phyloP scores from a whole-genome alignment of 495 filamentous ascomycete genomes.

The Lasiosphaeris hirsuta region DNA sequence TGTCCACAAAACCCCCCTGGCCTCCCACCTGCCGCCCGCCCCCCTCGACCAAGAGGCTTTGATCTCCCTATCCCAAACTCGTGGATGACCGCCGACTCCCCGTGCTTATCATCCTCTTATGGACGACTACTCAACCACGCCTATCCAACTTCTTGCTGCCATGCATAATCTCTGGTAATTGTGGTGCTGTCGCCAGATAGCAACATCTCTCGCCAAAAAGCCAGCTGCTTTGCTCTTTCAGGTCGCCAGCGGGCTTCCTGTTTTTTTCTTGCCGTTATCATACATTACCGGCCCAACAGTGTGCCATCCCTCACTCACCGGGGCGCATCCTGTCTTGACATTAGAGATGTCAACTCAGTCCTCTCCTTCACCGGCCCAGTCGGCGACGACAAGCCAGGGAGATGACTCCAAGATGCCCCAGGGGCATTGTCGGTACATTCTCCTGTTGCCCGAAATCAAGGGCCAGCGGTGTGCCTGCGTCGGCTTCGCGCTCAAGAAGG shows the following conservation, averaged over 20 bases:
- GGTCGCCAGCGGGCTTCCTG: background rate
- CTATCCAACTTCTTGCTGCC: conserved; percentile 18
- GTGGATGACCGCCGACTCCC: conserved; percentile 12
- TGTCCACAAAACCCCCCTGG: conserved; percentile 17
- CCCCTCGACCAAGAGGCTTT: conserved; percentile 2
- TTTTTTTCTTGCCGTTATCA: background rate
- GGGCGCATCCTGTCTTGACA: background rate
- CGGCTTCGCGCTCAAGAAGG: conserved; percentile 49
- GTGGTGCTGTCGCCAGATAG: conserved; percentile 14
- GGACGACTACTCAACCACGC: conserved; percentile 21
- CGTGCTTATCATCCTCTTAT: conserved; percentile 18
- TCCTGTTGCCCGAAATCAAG: conserved; percentile 51
- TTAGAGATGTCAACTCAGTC: conserved; percentile 25
- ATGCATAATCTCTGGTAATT: conserved; percentile 32
- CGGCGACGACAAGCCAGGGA: conserved; percentile 17
- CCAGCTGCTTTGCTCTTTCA: conserved; percentile 12
- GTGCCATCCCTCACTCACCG: background rate
- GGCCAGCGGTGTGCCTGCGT: conserved; percentile 55
- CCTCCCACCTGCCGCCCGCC: conserved; percentile 11
- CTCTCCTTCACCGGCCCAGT: conserved; percentile 33
- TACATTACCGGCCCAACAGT: background rate
- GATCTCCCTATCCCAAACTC: conserved; percentile 5
- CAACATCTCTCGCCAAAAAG: no score
- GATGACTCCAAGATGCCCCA: conserved; percentile 47
- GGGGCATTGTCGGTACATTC: conserved; percentile 54